phyloP scores from a whole-genome alignment of 2,329 filamentous ascomycete genomes.

The Tolypocladium pustulatum region DNA sequence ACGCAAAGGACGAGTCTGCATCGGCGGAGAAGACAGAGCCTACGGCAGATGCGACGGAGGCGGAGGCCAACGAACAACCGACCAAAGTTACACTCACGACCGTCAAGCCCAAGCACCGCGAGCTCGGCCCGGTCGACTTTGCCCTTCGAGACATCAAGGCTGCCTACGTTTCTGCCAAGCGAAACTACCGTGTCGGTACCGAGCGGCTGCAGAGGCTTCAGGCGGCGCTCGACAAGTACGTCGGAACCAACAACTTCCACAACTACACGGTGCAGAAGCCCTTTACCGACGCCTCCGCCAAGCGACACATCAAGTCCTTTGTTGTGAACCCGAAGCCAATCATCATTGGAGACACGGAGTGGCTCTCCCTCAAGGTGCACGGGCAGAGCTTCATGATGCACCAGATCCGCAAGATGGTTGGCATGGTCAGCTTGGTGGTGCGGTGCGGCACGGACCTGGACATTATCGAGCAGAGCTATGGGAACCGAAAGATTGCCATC shows the following conservation, averaged over 20 bases:
- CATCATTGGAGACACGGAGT: conserved; percentile 84
- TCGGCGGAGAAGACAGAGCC: conserved; percentile 12
- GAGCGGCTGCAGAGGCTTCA: conserved; percentile 66
- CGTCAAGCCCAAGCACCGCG: conserved; percentile 28
- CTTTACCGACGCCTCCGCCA: conserved; percentile 70
- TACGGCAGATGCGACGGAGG: conserved; percentile 8
- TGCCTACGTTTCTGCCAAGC: conserved; percentile 73
- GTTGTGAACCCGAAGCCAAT: conserved; percentile 65
- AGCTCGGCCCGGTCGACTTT: conserved; percentile 44
- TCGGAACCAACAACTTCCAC: conserved; percentile 86
- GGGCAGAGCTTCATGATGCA: conserved; percentile 99
- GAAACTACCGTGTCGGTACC: conserved; percentile 69
- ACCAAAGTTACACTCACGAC: conserved; percentile 14
- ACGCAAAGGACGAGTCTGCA: conserved; percentile 7
- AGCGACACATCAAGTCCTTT: conserved; percentile 89
- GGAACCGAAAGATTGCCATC: conserved; percentile 64
- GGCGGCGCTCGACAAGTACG: conserved; percentile 60
- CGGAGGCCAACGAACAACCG: conserved; percentile 10
- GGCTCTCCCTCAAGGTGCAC: conserved; percentile 91
- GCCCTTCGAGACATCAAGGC: conserved; percentile 67
- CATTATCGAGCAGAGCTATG: conserved; percentile 67
- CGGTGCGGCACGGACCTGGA: conserved; percentile 68
- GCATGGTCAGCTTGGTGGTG: conserved; percentile 76
- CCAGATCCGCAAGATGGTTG: conserved; percentile 98
- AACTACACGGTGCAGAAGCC: conserved; percentile 95